Conservation (phyloP, 108 stramenopile genomes). For the Nitzschia sp. region DNA sequence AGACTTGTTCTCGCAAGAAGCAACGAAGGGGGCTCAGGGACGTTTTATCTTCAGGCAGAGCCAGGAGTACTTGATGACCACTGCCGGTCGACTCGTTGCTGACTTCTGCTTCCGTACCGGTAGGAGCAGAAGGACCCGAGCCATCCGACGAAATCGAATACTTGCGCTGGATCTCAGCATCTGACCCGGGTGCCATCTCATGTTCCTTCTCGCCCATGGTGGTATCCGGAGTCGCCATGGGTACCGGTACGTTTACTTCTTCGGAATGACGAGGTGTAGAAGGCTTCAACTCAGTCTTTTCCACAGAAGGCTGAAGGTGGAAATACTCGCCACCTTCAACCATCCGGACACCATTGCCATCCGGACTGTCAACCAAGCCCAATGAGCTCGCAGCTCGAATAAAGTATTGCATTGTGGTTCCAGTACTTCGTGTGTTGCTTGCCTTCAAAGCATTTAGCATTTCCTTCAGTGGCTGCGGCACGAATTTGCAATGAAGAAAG, state of each 20-base stretch:
- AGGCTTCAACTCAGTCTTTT: background rate
- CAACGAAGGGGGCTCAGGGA: conserved; percentile 83
- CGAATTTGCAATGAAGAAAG: conserved; percentile 78
- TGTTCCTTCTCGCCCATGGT: background rate
- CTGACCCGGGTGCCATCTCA: background rate
- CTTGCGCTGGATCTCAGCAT: conserved; percentile 20
- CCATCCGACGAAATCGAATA: conserved; percentile 29
- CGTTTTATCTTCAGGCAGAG: conserved; percentile 67
- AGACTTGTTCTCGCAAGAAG: conserved; percentile 85
- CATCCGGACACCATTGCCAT: conserved; percentile 58
- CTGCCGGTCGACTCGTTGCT: conserved; percentile 55
- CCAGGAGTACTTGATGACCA: conserved; percentile 51
- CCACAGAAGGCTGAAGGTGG: background rate
- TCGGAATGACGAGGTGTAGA: background rate
- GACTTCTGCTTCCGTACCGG: background rate
- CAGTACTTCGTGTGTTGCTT: conserved; percentile 79
- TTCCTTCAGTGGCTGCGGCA: conserved; percentile 67
- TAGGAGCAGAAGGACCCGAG: background rate
- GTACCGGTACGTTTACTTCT: background rate
- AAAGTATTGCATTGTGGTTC: conserved; percentile 91
- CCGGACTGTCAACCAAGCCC: conserved; percentile 75
- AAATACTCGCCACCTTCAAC: conserved; percentile 20
- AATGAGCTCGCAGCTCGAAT: conserved; percentile 70
- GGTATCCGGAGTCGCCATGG: background rate
- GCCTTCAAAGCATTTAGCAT: conserved; percentile 68